Evolutionary conservation across 352 stramenopile species (phyloP).

Genomic region (Phytopythium vexans): DNA sequence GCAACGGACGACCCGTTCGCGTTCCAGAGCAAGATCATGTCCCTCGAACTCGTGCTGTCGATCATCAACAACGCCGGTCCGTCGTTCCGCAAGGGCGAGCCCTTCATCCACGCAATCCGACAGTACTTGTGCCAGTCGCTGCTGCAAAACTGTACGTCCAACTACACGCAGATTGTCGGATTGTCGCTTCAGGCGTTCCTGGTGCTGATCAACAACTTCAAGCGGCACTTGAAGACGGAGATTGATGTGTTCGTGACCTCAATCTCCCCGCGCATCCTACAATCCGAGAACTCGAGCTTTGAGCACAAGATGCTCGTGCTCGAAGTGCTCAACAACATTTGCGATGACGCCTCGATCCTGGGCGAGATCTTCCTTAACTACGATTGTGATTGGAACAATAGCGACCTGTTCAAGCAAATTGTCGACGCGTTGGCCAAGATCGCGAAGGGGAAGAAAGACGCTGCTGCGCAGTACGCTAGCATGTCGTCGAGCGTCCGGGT

Average conservation of each 20-base stretch:
- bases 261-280: too few species aligned
- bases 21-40: conserved; percentile 96
- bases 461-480: too few species aligned
- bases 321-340: too few species aligned
- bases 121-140: conserved; percentile 97
- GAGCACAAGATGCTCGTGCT: too few species aligned
- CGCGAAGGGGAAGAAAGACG: too few species aligned
- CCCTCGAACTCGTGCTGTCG: conserved; percentile 95
- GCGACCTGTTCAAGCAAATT: too few species aligned
- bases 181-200: conserved; percentile 98
- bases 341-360: too few species aligned
- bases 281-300: too few species aligned
- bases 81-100: conserved; percentile 92
- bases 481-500: too few species aligned
- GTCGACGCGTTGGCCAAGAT: too few species aligned
- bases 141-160: conserved; percentile 98
- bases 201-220: conserved; percentile 92
- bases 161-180: conserved; percentile 95
- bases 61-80: conserved; percentile 96
- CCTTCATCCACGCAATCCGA: conserved; percentile 97
- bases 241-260: conserved; percentile 99
- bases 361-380: too few species aligned
- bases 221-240: conserved; percentile 95
- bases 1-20: conserved; percentile 88
- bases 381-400: too few species aligned